Base-by-base conservation (phyloP, 1,284 basidiomycete species). In the Cystobasidium pallidum region DNA sequence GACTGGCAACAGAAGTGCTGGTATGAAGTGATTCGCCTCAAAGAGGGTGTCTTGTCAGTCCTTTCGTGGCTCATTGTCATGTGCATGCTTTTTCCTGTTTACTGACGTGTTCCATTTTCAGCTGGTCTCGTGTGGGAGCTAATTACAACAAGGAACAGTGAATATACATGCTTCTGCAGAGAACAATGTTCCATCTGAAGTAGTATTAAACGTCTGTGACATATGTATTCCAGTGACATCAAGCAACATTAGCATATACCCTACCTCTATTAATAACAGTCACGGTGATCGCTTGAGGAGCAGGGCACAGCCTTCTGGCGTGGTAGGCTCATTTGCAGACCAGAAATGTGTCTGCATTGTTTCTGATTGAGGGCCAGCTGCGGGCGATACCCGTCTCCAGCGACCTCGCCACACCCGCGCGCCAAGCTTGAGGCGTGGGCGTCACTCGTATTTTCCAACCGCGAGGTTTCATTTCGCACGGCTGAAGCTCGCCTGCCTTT, bases 41-140 rank as follows among this genome's bases (percentile, higher is more conserved):
- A 89, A 77, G 92, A 95, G 82, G 89, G 89, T 65, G 92, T 95
- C 89, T 94, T 91, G 82, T 92, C 88, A 87, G 89, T 92, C 66
- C 30, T 32, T 54, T 63, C 24, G 15, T 7, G 10, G 26, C 26
- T 8, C n/a, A 28, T n/a, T 32, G 36, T 8, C 41, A 51, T 24
- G 36, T 39, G 36, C 6, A 39, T n/a, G n/a, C n/a, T n/a, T n/a
- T n/a, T n/a, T n/a, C 63, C 32, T 8, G 26, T 19, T 11, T 19
- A 30, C 63, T 54, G 47, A 49, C 63, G 19, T 34, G 55, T 21
- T 8, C 34, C 24, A 28, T 47, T 63, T 43, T n/a, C 61, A 71
- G 68, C 26, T 71, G 68, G 68, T 30, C 68, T 1, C 45, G 68
- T 8, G 68, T 71, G 11, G 68, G 68, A 28, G 59, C 68, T 11